Conservation (phyloP, 768 basidiomycete species). For the Atractiella rhizophila region DNA sequence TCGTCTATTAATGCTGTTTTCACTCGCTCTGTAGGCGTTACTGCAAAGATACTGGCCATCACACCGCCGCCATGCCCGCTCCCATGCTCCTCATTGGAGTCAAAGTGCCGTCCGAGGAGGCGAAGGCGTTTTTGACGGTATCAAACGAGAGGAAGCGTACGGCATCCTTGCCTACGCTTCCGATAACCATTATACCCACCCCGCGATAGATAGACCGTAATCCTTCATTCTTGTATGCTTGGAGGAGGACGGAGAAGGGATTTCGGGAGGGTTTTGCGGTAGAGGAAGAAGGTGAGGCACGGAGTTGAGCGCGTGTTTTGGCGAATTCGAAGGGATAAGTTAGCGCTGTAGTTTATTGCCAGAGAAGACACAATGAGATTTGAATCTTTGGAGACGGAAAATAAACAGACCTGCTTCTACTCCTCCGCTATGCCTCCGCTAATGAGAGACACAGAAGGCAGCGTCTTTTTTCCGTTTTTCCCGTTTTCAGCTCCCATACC, state of each 20-base stretch:
- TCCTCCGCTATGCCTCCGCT: constrained; percentile 5
- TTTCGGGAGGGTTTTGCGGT: neutral
- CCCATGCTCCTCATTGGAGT: constrained; percentile 2
- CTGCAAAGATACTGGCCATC: constrained; percentile 2
- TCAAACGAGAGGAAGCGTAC: constrained; percentile 7
- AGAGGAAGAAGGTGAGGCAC: neutral
- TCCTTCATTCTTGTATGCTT: constrained; percentile 4
- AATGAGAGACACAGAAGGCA: constrained; percentile 1
- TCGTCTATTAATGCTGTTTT: constrained; percentile 7
- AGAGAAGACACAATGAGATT: neutral
- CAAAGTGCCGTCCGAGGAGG: constrained; percentile 2
- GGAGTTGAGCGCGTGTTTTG: constrained; percentile 4
- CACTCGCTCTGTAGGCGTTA: constrained; percentile 2
- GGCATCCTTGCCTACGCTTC: constrained; percentile 5
- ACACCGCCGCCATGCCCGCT: constrained; percentile 6
- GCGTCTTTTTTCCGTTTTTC: neutral
- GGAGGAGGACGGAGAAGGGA: constrained; percentile 1
- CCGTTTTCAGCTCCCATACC: neutral
- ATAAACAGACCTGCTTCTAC: neutral
- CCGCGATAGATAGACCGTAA: constrained; percentile 3
- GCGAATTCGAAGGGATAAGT: constrained; percentile 8
- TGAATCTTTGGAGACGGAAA: neutral
- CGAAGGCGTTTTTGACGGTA: constrained; percentile 4
- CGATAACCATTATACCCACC: neutral
- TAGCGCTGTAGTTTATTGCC: neutral